Evolutionary conservation across 129 eudicot genomes (phyloP).

Genomic region (Logfia minima): DNA sequence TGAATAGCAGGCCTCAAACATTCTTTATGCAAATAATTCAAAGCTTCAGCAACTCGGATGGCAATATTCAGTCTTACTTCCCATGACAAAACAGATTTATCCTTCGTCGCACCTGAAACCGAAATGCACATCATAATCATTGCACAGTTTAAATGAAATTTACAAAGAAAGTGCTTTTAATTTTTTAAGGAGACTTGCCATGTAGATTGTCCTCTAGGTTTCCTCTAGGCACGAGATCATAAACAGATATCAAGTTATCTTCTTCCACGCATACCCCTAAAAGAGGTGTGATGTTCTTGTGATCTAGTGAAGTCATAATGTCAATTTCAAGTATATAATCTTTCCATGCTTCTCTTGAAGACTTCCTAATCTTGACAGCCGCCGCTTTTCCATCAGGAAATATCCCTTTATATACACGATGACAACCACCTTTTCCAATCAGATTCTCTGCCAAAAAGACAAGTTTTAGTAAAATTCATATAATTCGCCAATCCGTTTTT

Average conservation of each 20-base stretch:
- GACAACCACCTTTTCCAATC: constrained; percentile 85
- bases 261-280: constrained; percentile 84
- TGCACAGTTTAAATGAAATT: constrained; percentile 16
- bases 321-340: constrained; percentile 73
- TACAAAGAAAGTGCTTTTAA: not conserved
- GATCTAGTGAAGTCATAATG: constrained; percentile 74
- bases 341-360: constrained; percentile 86
- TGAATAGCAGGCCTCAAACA: constrained; percentile 73
- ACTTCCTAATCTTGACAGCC: constrained; percentile 72
- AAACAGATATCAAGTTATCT: constrained; percentile 67
- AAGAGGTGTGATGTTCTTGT: constrained; percentile 69
- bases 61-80: constrained; percentile 71
- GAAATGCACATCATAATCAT: not conserved
- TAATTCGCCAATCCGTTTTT: not conserved
- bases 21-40: constrained; percentile 72
- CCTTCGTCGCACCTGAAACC: constrained; percentile 43
- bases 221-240: constrained; percentile 72
- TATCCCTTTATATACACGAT: constrained; percentile 75
- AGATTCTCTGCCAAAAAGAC: constrained; percentile 51
- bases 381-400: constrained; percentile 77
- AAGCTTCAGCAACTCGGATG: constrained; percentile 76
- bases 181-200: constrained; percentile 30
- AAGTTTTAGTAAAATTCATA: not conserved
- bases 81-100: constrained; percentile 58
- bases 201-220: constrained; percentile 82